phyloP scores from a whole-genome alignment of 1,139 yeast genomes.

The Sugiyamaella sp. region DNA sequence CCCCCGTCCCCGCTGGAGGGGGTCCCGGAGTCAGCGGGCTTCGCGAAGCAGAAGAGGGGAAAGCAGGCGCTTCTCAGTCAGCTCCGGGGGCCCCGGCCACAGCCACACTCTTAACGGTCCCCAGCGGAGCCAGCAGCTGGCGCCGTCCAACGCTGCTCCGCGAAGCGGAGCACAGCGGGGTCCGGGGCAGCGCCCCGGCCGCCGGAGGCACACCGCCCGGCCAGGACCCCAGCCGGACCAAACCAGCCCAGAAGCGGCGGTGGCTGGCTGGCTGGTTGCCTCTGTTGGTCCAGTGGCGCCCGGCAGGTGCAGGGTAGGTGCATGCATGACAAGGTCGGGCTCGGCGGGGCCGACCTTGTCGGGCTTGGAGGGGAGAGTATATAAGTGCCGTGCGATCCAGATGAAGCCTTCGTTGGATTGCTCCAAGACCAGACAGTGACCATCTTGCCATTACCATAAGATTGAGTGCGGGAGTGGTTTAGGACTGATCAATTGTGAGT shows the following conservation, averaged over 20 bases:
- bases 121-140: too few species aligned
- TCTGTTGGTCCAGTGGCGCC: background rate
- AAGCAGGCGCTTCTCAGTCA: too few species aligned
- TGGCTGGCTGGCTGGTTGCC: conserved; percentile 9
- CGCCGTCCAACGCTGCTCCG: too few species aligned
- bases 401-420: background rate
- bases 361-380: conserved; percentile 9
- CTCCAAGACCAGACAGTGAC: background rate
- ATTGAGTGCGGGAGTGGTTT: conserved; percentile 7
- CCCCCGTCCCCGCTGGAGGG: too few species aligned
- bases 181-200: conserved; percentile 3
- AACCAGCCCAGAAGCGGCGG: background rate
- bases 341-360: background rate
- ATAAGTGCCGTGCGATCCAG: conserved; percentile 6
- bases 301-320: background rate
- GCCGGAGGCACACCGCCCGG: too few species aligned
- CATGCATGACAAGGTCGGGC: background rate
- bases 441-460: conserved; percentile 7
- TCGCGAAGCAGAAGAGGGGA: too few species aligned
- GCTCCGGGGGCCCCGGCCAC: too few species aligned
- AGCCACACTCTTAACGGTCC: too few species aligned
- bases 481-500: background rate
- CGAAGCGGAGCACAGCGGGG: background rate
- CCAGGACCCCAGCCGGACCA: background rate
- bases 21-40: too few species aligned